These are phyloP conservation scores for Hyaloperonospora brassicae DNA, from an alignment of 352 stramenopile species.

Conservation along the genomic window DNA sequence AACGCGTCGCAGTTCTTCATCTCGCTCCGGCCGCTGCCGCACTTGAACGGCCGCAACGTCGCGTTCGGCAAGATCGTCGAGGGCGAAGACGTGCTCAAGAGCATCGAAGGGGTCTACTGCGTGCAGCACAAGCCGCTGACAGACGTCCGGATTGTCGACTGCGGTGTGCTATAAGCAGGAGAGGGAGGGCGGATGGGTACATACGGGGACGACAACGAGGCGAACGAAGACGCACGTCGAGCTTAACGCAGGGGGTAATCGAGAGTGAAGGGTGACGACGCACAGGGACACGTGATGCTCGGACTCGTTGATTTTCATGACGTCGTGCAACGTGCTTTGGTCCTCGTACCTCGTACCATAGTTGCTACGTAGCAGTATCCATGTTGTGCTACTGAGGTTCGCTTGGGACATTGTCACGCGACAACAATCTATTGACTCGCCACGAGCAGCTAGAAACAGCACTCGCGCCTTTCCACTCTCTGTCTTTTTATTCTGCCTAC, in stretches of 20 bases:
- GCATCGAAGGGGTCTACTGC: conserved; percentile 74
- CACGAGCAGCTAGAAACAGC: too few relatives aligned
- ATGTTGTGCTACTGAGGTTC: too few relatives aligned
- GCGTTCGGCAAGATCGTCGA: conserved; percentile 85
- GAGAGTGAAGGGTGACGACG: too few relatives aligned
- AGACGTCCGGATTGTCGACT: conserved; percentile 72
- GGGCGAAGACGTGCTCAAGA: conserved; percentile 75
- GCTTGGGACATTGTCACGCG: too few relatives aligned
- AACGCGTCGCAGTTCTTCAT: conserved; percentile 99
- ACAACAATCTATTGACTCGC: too few relatives aligned
- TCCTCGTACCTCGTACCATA: too few relatives aligned
- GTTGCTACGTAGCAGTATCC: too few relatives aligned
- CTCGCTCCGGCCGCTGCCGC: conserved; percentile 72
- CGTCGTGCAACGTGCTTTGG: too few relatives aligned
- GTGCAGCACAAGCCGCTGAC: conserved; percentile 79
- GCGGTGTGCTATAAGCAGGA: conserved; percentile 57
- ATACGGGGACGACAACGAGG: conserved; percentile 14
- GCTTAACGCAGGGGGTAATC: not conserved
- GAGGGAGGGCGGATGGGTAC: conserved; percentile 5
- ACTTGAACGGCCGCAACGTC: conserved; percentile 84
- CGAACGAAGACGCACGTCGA: conserved; percentile 15
- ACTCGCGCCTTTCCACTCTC: too few relatives aligned
- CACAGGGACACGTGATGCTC: too few relatives aligned
- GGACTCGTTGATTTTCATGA: too few relatives aligned
- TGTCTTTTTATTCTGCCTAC: conserved; percentile 24